Evolutionary conservation across 2,329 filamentous ascomycete genomes (phyloP), one percentile per base, ranked within the genome.

Genomic region (Leptographium galeiforme): DNA sequence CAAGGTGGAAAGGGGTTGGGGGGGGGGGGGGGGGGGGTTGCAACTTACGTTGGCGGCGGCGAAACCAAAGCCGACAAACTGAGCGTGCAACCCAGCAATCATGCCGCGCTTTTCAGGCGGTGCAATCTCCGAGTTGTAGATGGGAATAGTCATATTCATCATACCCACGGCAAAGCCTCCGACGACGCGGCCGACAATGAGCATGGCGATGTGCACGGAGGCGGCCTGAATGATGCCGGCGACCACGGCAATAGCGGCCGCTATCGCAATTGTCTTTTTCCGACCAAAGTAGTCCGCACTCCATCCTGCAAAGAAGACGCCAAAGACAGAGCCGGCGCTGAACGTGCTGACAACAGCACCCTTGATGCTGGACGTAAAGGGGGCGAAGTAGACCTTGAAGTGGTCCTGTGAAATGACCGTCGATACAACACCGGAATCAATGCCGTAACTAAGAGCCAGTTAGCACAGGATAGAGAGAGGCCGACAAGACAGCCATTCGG

Each of bases 111-210:
- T 13, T 2, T 30, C 34, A 1, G 71, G 70, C 6, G 41, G 40
- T 8, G 71, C 68, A 0, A 71, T 72, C 1, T 66, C 66, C 0
- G 64, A 64, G 53, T 68, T 32, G 46, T 55, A 56, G 10, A 57
- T 41, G 19, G 54, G 52, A 12, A 53, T 49, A 3, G 50, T 39
- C 0, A 40, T 14, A 43, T 36, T 46, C 14, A 57, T 66, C 30
- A 71, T 62, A 12, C 70, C 64, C 32, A 70, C 66, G 2, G 67
- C 65, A 47, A 73, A 61, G 1, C 71, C 71, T 4, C 68, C 69
- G 14, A 73, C 63, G 45, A 72, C 64, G 34, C 71, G 62, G 0
- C 54, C 58, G 18, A 53, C 54, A 30, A 59, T 51, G 34, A 61
- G 53, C 58, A 61, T 60, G 18, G 48, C 57, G 13, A 56, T 53